These are phyloP conservation scores for Fusarium sp. DNA, from an alignment of 2,329 filamentous ascomycete species.

Conservation along the genomic window DNA sequence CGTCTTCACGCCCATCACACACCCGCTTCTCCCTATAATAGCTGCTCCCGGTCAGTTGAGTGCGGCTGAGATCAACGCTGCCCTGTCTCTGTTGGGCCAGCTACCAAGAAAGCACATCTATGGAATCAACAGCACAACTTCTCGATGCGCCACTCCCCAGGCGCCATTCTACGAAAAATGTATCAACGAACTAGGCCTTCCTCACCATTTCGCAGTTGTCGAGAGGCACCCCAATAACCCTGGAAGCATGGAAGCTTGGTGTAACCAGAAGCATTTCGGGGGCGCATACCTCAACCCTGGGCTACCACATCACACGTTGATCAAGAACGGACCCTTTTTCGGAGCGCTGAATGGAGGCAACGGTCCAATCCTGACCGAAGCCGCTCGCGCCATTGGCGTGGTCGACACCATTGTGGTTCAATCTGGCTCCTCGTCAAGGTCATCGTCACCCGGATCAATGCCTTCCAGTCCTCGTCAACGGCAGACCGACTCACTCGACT, in stretches of 20 bases:
- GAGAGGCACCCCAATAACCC: slow-evolving; percentile 76
- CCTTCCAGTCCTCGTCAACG: slow-evolving; percentile 61
- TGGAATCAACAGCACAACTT: slow-evolving; percentile 78
- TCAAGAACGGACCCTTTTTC: slow-evolving; percentile 67
- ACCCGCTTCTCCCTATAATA: slow-evolving; percentile 84
- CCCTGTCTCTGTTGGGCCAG: slow-evolving; percentile 82
- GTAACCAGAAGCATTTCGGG: slow-evolving; percentile 81
- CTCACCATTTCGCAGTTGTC: slow-evolving; percentile 81
- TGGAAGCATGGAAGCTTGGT: slow-evolving; percentile 76
- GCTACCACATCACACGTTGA: slow-evolving; percentile 69
- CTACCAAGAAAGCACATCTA: slow-evolving; percentile 84
- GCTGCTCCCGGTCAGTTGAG: slow-evolving; percentile 89
- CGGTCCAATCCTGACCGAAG: slow-evolving; percentile 75
- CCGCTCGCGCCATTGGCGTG: slow-evolving; percentile 81
- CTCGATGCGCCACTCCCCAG: slow-evolving; percentile 73
- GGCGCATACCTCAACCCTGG: slow-evolving; percentile 85
- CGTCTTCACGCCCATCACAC: slow-evolving; percentile 89
- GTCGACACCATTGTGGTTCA: slow-evolving; percentile 84
- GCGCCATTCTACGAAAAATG: slow-evolving; percentile 89
- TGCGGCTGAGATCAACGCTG: slow-evolving; percentile 85
- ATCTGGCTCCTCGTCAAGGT: slow-evolving; percentile 54
- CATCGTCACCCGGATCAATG: slow-evolving; percentile 60
- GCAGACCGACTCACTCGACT: slow-evolving; percentile 41
- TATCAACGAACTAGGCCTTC: slow-evolving; percentile 86
- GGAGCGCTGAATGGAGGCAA: slow-evolving; percentile 61